Percentiles rank a stretch among this genome's conserved stretches.
Evolutionary conservation across 2,329 filamentous ascomycete species (phyloP).

Genomic region (Furcasterigmium furcatum): DNA sequence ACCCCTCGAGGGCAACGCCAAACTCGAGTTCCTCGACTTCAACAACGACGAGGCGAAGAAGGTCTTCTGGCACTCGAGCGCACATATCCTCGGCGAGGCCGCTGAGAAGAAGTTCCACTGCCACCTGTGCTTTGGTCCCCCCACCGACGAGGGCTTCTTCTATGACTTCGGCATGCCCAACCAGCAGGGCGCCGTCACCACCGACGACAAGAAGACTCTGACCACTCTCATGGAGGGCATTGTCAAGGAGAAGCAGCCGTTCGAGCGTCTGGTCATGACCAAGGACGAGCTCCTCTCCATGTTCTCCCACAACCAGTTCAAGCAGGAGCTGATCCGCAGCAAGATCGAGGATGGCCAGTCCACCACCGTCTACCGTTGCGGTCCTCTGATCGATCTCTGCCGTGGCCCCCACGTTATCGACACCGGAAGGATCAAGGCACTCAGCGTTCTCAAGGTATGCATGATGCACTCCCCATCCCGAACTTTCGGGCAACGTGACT

Average conservation of each 20-base stretch:
- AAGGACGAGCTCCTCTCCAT: slow-evolving; percentile 75
- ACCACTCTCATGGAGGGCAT: slow-evolving; percentile 78
- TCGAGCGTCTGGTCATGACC: slow-evolving; percentile 82
- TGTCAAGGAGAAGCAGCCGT: slow-evolving; percentile 95
- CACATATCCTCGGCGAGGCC: slow-evolving; percentile 93
- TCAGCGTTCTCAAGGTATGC: slow-evolving; percentile 77
- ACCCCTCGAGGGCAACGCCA: slow-evolving; percentile 84
- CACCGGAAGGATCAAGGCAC: slow-evolving; percentile 85
- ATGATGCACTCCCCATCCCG: slow-evolving; percentile 23
- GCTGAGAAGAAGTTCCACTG: slow-evolving; percentile 88
- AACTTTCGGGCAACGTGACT: slow-evolving; percentile 9
- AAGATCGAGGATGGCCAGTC: slow-evolving; percentile 85
- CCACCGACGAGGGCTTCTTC: slow-evolving; percentile 90
- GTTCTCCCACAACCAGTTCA: slow-evolving; percentile 98
- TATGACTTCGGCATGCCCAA: slow-evolving; percentile 67
- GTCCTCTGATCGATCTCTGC: slow-evolving; percentile 92
- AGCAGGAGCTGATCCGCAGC: slow-evolving; percentile 94
- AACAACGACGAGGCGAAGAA: slow-evolving; percentile 72
- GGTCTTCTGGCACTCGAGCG: slow-evolving; percentile 97
- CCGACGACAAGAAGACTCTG: slow-evolving; percentile 79
- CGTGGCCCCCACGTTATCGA: slow-evolving; percentile 87
- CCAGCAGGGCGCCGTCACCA: slow-evolving; percentile 55
- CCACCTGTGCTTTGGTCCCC: slow-evolving; percentile 89
- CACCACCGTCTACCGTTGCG: slow-evolving; percentile 93
- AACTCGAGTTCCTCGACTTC: slow-evolving; percentile 81